Evolutionary conservation across 176 grass and related monocot genomes (phyloP), one percentile per base, ranked within the genome.

Genomic region (Luzula sylvatica): DNA sequence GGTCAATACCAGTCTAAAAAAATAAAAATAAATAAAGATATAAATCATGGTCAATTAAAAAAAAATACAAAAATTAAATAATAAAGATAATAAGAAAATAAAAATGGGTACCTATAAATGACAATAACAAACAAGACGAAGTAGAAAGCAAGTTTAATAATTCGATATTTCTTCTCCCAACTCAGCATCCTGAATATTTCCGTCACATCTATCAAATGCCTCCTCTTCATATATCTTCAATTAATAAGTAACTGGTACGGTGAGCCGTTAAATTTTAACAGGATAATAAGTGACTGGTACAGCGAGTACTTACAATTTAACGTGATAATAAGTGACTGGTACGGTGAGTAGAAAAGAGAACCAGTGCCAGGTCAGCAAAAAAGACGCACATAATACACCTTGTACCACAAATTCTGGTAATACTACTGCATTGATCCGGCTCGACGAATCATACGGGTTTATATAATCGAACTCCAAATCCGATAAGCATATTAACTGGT

Each of bases 401-500:
- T 96, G 90, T 13, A 89, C 69, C 20, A 26, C 1, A 32, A 79
- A 96, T 63, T 96, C 85, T 47, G 83, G 76, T 46, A 86, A 27
- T 5, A 89, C 68, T 26, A 96, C 81, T 4, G 80, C 71, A 17
- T 96, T 96, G 73, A 96, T 86, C 26, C 80, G 84, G 53, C 53
- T 76, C 19, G 92, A 89, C 6, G 74, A 89, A 79, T 96, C 92
- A 60, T 76, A 96, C 7, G 85, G 92, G 72, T 96, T 96, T 65
- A 96, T 86, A 49, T 89, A 96, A 62, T 96, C 85, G 67, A 38
- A 96, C 59, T 96, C 92, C 85, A 94, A 63, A 87, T 94, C 87
- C 2, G 92, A 86, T 39, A 96, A 46, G 67, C 70, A 75, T 32
- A 96, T 89, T 14, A 96, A 81, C 92, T 96, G 89, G 13, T 58